Base-by-base conservation (phyloP, 2,329 filamentous ascomycete species). In the Botrytis byssoidea region DNA sequence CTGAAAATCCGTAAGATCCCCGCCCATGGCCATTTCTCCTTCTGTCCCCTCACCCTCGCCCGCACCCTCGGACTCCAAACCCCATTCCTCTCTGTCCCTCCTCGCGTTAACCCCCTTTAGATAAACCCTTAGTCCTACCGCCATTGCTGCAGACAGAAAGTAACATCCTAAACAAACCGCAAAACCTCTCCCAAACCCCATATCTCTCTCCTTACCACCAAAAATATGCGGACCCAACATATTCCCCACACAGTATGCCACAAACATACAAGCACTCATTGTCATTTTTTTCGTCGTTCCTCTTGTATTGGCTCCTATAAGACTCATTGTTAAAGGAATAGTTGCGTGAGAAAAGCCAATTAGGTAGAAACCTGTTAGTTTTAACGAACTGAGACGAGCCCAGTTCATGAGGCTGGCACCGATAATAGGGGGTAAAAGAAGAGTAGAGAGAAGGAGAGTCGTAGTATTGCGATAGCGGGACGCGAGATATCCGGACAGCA, bases 221-320 rank as follows among this genome's bases (percentile, higher is more conserved):
- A 78, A 78, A 7, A 76, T 70, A 42, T 78, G 77, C 32, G 78
- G 77, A 0, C 77, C 72, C 20, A 37, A 46, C 72, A 81, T 80
- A 48, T 81, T 81, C 2, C 79, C 80, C 3, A 77, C 75, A 63
- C 79, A 77, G 35, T 74, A 77, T 3, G 76, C 75, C 9, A 77
- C 59, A 46, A 77, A 77, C 32, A 77, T 64, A 22, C 74, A 63
- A 8, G 79, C 79, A 10, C 76, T 79, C 22, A 79, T 76, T 8
- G 80, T 80, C 76, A 80, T 80, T 70, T 81, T 81, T 72, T 81
- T 81, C 4, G 81, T 81, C n/a, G 78, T 77, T 14, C 76, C 80
- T 65, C 76, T 79, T 66, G 77, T 77, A 67, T 82, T 81, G 5
- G 79, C 77, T 9, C 76, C 77, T 12, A 80, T 76, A 46, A 82